Conservation (phyloP, 768 basidiomycete species). For the Pleurotus ostreatus region DNA sequence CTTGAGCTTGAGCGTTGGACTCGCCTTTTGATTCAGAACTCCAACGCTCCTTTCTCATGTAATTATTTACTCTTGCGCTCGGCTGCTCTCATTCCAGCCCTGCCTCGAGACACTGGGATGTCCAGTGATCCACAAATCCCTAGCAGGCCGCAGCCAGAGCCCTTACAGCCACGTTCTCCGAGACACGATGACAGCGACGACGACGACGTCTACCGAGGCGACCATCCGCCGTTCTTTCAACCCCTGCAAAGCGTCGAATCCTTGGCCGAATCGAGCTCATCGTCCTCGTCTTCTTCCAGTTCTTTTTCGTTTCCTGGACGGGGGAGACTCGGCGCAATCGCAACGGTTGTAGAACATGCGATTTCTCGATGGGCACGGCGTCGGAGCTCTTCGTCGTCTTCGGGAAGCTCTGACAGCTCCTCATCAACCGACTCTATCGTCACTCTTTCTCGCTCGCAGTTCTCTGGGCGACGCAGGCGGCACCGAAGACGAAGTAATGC, state of each 20-base stretch:
- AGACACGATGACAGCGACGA: constrained; percentile 20
- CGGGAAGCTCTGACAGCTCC: constrained; percentile 44
- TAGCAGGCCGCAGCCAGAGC: background rate
- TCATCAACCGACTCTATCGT: constrained; percentile 36
- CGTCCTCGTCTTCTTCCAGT: constrained; percentile 38
- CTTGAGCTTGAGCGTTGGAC: background rate
- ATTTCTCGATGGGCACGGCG: constrained; percentile 70
- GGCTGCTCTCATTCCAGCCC: background rate
- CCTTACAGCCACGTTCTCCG: background rate
- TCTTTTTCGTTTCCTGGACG: constrained; percentile 32
- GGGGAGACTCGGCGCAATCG: constrained; percentile 46
- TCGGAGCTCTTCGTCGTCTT: constrained; percentile 34
- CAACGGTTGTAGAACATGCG: constrained; percentile 65
- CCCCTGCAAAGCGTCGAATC: constrained; percentile 16
- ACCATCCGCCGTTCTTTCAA: constrained; percentile 30
- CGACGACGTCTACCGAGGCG: constrained; percentile 62
- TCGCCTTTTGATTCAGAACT: background rate
- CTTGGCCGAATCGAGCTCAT: constrained; percentile 23
- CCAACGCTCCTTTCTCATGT: background rate
- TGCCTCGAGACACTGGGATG: background rate
- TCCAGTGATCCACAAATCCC: background rate
- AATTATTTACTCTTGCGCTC: background rate
- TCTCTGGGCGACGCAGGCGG: constrained; percentile 40
- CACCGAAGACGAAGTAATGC: constrained; percentile 36
- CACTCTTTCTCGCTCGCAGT: constrained; percentile 35